These are phyloP conservation scores for Exophiala sideris DNA, from an alignment of 2,329 filamentous ascomycete genomes.

Conservation along the genomic window DNA sequence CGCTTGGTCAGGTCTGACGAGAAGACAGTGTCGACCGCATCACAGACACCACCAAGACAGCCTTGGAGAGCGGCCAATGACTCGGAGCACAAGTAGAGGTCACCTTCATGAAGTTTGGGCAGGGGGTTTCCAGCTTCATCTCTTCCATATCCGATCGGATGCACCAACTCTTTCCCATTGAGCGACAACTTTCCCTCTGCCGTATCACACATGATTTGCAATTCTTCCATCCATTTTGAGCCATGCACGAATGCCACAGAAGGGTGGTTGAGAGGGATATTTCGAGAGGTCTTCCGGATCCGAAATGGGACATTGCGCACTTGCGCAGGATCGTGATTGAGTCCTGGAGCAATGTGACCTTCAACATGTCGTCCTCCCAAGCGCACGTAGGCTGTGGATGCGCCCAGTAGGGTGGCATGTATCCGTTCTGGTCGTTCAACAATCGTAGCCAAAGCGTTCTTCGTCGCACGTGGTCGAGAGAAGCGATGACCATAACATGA, in stretches of 20 bases:
- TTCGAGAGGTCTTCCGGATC: conserved; percentile 75
- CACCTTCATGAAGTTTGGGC: conserved; percentile 72
- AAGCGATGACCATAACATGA: conserved; percentile 92
- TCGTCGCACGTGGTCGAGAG: conserved; percentile 74
- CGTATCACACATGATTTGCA: conserved; percentile 77
- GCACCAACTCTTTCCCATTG: conserved; percentile 72
- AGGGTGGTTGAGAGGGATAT: conserved; percentile 66
- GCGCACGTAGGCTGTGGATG: conserved; percentile 86
- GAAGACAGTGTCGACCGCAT: conserved; percentile 86
- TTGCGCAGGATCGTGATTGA: conserved; percentile 33
- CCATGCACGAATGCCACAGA: conserved; percentile 91
- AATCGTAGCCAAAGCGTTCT: conserved; percentile 69
- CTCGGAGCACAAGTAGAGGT: conserved; percentile 84
- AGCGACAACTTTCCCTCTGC: conserved; percentile 74
- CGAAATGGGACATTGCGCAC: conserved; percentile 60
- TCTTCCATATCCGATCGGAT: conserved; percentile 48
- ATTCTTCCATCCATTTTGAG: conserved; percentile 85
- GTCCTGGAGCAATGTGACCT: conserved; percentile 65
- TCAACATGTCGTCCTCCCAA: conserved; percentile 71
- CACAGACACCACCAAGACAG: conserved; percentile 86
- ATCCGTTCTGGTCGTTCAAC: conserved; percentile 92
- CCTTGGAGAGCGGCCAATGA: conserved; percentile 86
- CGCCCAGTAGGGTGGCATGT: conserved; percentile 74
- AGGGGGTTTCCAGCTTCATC: conserved; percentile 41
- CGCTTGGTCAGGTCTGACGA: conserved; percentile 56